Conservation (phyloP, 495 filamentous ascomycete species). For the Parathielavia hyrcaniae region DNA sequence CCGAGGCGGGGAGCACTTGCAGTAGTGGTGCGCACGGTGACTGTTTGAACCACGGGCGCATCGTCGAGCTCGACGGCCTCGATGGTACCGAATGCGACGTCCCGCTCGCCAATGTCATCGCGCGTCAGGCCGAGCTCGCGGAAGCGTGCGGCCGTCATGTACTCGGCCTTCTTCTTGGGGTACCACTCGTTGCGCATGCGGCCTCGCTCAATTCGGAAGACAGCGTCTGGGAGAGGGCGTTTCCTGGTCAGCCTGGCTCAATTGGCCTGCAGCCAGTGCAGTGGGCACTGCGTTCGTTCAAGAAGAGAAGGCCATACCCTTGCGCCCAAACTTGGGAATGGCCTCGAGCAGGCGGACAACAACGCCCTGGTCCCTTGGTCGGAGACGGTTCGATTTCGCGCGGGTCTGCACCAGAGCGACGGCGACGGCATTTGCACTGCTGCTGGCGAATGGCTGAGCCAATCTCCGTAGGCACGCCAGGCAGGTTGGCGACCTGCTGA, state of each 20-base stretch:
- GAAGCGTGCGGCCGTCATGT: conserved; percentile 42
- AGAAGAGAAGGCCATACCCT: conserved; percentile 37
- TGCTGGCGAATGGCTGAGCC: conserved; percentile 18
- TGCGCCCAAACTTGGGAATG: conserved; percentile 53
- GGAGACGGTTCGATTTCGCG: conserved; percentile 25
- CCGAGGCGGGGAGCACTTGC: conserved; percentile 10
- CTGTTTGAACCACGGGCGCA: background rate
- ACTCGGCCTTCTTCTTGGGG: conserved; percentile 39
- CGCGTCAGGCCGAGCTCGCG: conserved; percentile 36
- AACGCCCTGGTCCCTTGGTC: conserved; percentile 39
- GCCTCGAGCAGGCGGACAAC: conserved; percentile 56
- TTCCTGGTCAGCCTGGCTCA: conserved; percentile 2
- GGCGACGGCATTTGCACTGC: conserved; percentile 11
- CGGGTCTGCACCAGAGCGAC: conserved; percentile 25
- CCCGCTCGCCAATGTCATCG: conserved; percentile 39
- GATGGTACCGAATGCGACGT: conserved; percentile 32
- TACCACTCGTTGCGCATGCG: conserved; percentile 48
- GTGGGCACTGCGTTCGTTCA: background rate
- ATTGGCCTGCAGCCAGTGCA: background rate
- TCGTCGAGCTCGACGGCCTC: conserved; percentile 9
- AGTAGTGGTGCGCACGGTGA: conserved; percentile 7
- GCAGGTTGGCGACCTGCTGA: conserved; percentile 28
- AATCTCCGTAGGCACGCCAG: conserved; percentile 29
- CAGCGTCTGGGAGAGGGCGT: conserved; percentile 29
- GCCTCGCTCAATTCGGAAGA: conserved; percentile 42